Conservation (phyloP, 306 rosid genomes). For the Herpetospermum pedunculosum region DNA sequence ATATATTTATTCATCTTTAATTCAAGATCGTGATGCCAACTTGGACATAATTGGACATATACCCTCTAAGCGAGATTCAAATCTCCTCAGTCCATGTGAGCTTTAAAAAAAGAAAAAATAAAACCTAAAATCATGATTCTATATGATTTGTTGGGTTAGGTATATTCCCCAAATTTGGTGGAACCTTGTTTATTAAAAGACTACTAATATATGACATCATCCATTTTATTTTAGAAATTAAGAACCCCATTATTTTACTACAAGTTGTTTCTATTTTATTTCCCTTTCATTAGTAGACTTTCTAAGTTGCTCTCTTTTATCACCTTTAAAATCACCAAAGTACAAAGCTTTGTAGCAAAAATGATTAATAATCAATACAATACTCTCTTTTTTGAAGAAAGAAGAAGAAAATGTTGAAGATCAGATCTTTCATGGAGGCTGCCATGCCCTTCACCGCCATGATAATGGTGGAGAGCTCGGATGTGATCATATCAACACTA, state of each 20-base stretch:
- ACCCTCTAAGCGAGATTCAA: too few relatives aligned
- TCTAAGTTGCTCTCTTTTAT: not conserved
- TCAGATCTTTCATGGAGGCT: not conserved
- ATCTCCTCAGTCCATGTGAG: too few relatives aligned
- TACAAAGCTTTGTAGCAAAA: too few relatives aligned
- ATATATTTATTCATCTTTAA: too few relatives aligned
- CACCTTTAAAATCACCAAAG: too few relatives aligned
- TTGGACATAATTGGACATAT: too few relatives aligned
- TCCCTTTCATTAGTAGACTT: not conserved
- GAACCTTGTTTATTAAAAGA: not conserved
- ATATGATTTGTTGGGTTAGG: not conserved
- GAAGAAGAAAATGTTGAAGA: too few relatives aligned
- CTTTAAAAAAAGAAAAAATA: too few relatives aligned
- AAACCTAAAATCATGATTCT: not conserved
- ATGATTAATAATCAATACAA: too few relatives aligned
- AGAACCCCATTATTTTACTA: not conserved
- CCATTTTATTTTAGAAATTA: not conserved
- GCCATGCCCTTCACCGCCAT: slow-evolving; percentile 19
- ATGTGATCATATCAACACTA: slow-evolving; percentile 24
- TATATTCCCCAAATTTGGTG: not conserved
- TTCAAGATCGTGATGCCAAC: too few relatives aligned
- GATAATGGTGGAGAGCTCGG: slow-evolving; percentile 24
- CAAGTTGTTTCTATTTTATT: not conserved
- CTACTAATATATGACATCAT: not conserved
- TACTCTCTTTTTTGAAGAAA: too few relatives aligned